Base-by-base conservation (phyloP, 2,329 filamentous ascomycete species). In the Botrytis porri region DNA sequence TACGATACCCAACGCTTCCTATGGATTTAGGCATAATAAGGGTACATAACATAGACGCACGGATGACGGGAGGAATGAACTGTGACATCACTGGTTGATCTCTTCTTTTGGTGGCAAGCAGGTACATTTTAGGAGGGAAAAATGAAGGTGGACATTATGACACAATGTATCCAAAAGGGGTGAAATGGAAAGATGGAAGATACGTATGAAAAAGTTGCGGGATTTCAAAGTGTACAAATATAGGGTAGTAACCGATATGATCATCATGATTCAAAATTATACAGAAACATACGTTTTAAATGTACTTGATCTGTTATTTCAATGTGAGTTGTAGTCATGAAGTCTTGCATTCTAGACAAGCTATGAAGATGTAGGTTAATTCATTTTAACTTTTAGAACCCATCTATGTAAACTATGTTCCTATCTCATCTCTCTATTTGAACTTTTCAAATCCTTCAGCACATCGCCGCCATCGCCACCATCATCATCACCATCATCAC, bases 1-100 rank as follows among this genome's bases (percentile, higher is more conserved):
- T 35, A 73, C 65, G 71, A 73, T 72, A 72, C 71, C 65, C 57
- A 69, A 37, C 41, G 57, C 54, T 61, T 54, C 54, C 62, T 73
- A 70, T 62, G 65, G 54, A 54, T 70, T 73, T 69, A 70, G 64
- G 65, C 41, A 73, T 73, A 73, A 73, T 69, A 61, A 41, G 71
- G 71, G n/a, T 54, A 69, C 59, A 61, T 61, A 62, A 41, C 65
- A 73, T 73, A 73, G 65, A 73, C 43, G 71, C 64, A 69, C 61
- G 70, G 51, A 62, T 73, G 54, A 43, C 10, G 12, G 37, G 25
- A 70, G 43, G 59, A 29, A 45, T 57, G 69, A 35, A 35, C 43
- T 71, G 37, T 54, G 45, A 54, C 35, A 71, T 71, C 69, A 71
- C 69, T 71, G 60, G 60, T 66, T 66, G 69, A 45, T 66, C 69